Conservation (phyloP, 2,329 filamentous ascomycete species). For the Gnomoniopsis smithogilvyi region DNA sequence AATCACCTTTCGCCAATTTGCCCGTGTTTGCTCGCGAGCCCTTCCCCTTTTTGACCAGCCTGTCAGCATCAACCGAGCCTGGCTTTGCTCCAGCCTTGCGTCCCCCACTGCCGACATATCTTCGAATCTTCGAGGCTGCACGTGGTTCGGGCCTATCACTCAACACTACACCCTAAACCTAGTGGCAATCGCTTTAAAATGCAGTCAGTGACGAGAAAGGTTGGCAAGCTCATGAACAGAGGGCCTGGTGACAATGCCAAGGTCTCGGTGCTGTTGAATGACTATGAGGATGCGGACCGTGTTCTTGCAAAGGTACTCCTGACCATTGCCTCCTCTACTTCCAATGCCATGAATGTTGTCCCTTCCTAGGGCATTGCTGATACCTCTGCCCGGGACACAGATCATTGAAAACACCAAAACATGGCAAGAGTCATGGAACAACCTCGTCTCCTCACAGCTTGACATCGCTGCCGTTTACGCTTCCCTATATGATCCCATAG, state of each 20-base stretch:
- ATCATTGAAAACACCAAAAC: constrained; percentile 71
- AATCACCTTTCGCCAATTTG: constrained; percentile 1
- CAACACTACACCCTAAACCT: not conserved
- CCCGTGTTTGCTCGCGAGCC: not conserved
- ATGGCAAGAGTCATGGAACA: constrained; percentile 77
- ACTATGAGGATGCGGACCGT: constrained; percentile 77
- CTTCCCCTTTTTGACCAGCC: not conserved
- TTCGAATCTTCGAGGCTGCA: not conserved
- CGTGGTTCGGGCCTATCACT: not conserved
- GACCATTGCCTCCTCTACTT: not conserved
- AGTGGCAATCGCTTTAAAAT: constrained; percentile 38
- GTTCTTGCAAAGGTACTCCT: constrained; percentile 64
- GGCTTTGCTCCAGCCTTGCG: not conserved
- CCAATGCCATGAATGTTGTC: not conserved
- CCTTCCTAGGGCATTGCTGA: not conserved
- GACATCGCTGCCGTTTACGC: constrained; percentile 66
- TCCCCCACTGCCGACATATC: not conserved
- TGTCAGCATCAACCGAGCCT: not conserved
- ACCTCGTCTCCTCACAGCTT: constrained; percentile 67
- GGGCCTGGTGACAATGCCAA: constrained; percentile 73
- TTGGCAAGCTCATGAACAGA: constrained; percentile 67
- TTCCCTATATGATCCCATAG: constrained; percentile 72
- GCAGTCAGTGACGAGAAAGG: constrained; percentile 71
- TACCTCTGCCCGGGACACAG: constrained; percentile 37
- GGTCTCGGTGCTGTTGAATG: constrained; percentile 69